Conservation (phyloP, 352 stramenopile genomes). For the Phytophthora pseudosyringae region DNA sequence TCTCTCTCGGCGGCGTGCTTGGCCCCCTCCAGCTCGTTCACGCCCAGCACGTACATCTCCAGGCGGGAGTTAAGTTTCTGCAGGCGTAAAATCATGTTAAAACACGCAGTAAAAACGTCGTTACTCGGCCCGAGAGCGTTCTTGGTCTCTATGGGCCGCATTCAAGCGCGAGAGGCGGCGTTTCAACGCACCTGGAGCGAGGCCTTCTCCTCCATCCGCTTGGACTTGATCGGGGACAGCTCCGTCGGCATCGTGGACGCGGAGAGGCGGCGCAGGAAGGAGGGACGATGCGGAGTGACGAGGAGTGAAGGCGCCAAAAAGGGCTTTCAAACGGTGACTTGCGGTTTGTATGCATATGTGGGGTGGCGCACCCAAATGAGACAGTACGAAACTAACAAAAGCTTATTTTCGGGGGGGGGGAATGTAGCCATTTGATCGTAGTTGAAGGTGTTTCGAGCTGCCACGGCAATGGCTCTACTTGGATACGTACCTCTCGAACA, state of each 20-base stretch:
- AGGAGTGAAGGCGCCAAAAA: slow-evolving; percentile 15
- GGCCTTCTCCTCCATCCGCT: slow-evolving; percentile 84
- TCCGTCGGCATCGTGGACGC: slow-evolving; percentile 50
- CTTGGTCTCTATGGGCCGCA: slow-evolving; percentile 7
- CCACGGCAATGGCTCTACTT: slow-evolving; percentile 24
- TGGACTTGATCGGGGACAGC: slow-evolving; percentile 85
- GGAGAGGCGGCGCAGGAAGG: not conserved
- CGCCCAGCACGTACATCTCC: slow-evolving; percentile 83
- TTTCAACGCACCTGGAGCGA: slow-evolving; percentile 66
- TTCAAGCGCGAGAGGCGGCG: not conserved
- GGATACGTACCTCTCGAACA: slow-evolving; percentile 43
- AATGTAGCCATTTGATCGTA: no score
- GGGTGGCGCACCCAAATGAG: slow-evolving; percentile 23
- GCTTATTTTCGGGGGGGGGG: no score
- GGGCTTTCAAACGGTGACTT: slow-evolving; percentile 32
- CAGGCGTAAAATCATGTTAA: slow-evolving; percentile 15
- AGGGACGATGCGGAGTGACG: not conserved
- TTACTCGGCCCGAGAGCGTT: not conserved
- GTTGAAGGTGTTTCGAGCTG: no score
- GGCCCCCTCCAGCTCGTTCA: slow-evolving; percentile 84
- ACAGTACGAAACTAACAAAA: slow-evolving; percentile 3
- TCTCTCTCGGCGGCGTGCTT: slow-evolving; percentile 78
- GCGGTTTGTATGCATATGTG: not conserved
- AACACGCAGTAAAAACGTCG: not conserved
- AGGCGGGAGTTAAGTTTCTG: slow-evolving; percentile 82